phyloP scores from a whole-genome alignment of 805 yeast genomes.

The Ogataea angusta region DNA sequence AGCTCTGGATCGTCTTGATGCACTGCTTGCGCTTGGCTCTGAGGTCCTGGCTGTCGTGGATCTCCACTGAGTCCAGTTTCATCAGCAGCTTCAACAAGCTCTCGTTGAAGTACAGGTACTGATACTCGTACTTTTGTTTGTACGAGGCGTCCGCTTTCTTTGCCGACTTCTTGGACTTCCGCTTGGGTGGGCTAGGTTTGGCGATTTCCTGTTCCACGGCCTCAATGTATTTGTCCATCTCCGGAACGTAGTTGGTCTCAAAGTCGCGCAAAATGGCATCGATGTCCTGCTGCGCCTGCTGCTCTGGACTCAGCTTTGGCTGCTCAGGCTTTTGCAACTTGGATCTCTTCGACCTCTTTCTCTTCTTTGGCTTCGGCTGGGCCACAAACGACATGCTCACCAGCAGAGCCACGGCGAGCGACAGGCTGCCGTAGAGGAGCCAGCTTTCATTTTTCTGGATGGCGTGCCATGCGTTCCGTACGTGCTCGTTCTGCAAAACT shows the following conservation, averaged over 20 bases:
- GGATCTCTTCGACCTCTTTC: conserved; percentile 12
- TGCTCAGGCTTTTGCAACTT: background rate
- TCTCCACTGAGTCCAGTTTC: conserved; percentile 58
- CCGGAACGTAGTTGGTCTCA: conserved; percentile 15
- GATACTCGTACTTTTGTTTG: conserved; percentile 37
- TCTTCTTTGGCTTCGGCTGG: conserved; percentile 4
- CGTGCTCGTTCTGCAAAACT: conserved; percentile 7
- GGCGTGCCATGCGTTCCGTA: conserved; percentile 8
- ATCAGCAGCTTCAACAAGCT: conserved; percentile 62
- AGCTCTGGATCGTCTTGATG: conserved; percentile 58
- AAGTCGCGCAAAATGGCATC: conserved; percentile 16
- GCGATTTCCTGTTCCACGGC: conserved; percentile 15
- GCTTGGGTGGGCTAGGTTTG: conserved; percentile 5
- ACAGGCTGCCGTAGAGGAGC: conserved; percentile 15
- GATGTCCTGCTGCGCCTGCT: conserved; percentile 18
- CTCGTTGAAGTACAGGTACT: conserved; percentile 61
- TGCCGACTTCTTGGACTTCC: conserved; percentile 8
- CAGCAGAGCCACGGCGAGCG: conserved; percentile 11
- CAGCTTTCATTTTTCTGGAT: conserved; percentile 16
- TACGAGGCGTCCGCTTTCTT: conserved; percentile 17
- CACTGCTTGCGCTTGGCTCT: conserved; percentile 57
- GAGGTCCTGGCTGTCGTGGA: conserved; percentile 44
- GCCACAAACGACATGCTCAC: conserved; percentile 8
- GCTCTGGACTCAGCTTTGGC: conserved; percentile 18
- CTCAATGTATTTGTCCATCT: conserved; percentile 13